phyloP scores from a whole-genome alignment of 768 basidiomycete species.

The Mycena olivaceomarginata region DNA sequence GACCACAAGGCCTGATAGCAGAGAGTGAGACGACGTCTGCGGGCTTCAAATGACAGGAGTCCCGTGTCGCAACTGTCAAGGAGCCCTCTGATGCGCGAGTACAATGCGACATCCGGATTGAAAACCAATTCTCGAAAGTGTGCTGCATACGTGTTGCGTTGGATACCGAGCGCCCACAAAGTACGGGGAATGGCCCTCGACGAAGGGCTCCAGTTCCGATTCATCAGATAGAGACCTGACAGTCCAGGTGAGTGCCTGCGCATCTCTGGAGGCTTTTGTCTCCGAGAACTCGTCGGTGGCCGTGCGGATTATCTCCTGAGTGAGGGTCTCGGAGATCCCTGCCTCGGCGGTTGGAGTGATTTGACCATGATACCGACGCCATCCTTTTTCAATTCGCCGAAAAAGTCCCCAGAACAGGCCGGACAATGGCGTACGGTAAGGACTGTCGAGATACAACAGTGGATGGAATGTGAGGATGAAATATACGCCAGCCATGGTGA shows the following conservation, averaged over 20 bases:
- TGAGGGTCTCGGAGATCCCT: not conserved
- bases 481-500: not conserved
- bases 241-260: not conserved
- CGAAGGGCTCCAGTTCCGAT: not conserved
- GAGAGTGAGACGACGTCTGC: not conserved
- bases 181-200: not conserved
- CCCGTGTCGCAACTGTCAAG: not conserved
- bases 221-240: not conserved
- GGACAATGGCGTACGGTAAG: not conserved
- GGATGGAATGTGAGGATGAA: slow-evolving; percentile 1
- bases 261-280: not conserved
- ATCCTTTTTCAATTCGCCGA: not conserved
- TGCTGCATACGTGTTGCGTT: not conserved
- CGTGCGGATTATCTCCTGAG: not conserved
- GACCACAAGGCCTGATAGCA: not conserved
- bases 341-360: not conserved
- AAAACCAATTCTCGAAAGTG: not conserved
- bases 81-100: not conserved
- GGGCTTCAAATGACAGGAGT: not conserved
- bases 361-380: not conserved
- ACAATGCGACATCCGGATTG: not conserved
- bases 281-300: not conserved
- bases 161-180: not conserved
- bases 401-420: not conserved
- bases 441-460: not conserved